Evolutionary conservation across 371 early-diverging fungal species (phyloP), one percentile per base, ranked within the genome.

Genomic region (Syncephalastrum sp.): DNA sequence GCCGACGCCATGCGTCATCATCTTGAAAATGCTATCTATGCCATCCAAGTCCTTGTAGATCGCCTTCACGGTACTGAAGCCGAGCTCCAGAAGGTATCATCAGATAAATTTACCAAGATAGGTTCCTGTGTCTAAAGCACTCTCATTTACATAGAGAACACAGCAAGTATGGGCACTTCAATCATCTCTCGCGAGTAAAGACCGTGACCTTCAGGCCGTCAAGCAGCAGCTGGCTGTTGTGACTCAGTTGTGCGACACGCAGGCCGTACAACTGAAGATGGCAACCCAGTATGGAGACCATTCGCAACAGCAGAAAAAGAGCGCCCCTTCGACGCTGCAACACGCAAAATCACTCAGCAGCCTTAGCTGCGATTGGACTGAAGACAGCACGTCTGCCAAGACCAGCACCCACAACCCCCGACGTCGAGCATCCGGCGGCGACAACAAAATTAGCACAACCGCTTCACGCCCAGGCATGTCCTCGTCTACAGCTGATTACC

Each of bases 181-280:
- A 50, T 48, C 67, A 6, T 50, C 65, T 19, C 19, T 75, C 16
- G 44, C 65, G 15, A 48, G 42, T 33, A 74, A 71, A 54, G 75
- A 74, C 13, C 45, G 62, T 10, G 69, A 74, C 24, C 42, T 67
- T 5, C 60, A 65, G 29, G 66, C 70, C 16, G 57, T 64, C 16
- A 61, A 60, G 4, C 67, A 69, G 17, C 62, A 56, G 16, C 42
- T 67, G 3, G 42, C 47, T 1, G 33, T 61, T 12, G 52, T 54
- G 12, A 60, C 51, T 4, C 67, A 67, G 15, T 46, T 61, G 1
- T 67, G 53, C 52, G 68, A 68, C 10, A 47, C 59, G 1, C 70
- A 68, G 33, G 50, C 59, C 4, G 56, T 42, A 7, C 60, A 69
- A 25, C 25, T 72, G 24, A 55, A 33, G 10, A 33, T 33, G 38